Percentiles rank a stretch among this genome's conserved stretches.
phyloP scores from a whole-genome alignment of 768 basidiomycete genomes.

The Floccularia luteovirens region DNA sequence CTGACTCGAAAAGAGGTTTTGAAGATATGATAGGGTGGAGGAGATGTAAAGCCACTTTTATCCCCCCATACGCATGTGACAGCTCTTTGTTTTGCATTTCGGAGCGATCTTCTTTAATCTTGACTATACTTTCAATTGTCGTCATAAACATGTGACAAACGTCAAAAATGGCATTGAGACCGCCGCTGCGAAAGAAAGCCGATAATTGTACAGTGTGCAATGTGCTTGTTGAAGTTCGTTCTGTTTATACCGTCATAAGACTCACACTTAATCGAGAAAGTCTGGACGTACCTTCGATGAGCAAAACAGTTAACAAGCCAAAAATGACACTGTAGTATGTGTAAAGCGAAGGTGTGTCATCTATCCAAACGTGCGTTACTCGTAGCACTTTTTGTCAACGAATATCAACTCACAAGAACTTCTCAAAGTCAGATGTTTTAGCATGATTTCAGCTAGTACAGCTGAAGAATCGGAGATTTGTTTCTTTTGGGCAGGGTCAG shows the following conservation, averaged over 20 bases:
- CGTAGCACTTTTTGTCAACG: neutral
- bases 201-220: conserved; percentile 80
- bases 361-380: conserved; percentile 8
- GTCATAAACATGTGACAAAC: conserved; percentile 47
- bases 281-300: conserved; percentile 43
- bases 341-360: conserved; percentile 24
- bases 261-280: conserved; percentile 5
- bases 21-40: conserved; percentile 71
- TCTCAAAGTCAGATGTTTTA: conserved; percentile 56
- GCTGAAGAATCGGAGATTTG: conserved; percentile 67
- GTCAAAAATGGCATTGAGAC: conserved; percentile 58
- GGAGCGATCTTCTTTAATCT: conserved; percentile 45
- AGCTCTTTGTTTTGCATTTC: conserved; percentile 55
- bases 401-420: conserved; percentile 37
- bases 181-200: conserved; percentile 64
- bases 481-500: conserved; percentile 68
- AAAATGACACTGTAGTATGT: conserved; percentile 42
- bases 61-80: conserved; percentile 68
- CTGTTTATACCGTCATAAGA: conserved; percentile 27
- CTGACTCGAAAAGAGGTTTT: conserved; percentile 77
- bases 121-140: conserved; percentile 48
- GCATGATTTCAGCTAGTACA: conserved; percentile 64
- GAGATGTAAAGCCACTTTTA: conserved; percentile 77
- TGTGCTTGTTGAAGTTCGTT: conserved; percentile 65
- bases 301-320: conserved; percentile 33